Conservation (phyloP, 768 basidiomycete genomes). For the Asterophora parasitica region DNA sequence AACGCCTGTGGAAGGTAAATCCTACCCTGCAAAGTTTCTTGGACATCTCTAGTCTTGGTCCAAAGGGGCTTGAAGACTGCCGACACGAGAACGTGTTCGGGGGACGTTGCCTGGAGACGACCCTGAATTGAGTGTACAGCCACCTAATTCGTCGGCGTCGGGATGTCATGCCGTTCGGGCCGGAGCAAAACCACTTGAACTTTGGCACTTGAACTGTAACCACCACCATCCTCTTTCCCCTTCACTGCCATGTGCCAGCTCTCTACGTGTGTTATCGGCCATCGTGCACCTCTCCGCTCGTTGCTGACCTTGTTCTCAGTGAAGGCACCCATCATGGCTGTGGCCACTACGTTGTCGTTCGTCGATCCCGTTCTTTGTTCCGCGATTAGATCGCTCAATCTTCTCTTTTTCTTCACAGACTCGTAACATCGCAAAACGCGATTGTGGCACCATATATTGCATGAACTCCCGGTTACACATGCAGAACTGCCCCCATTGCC, state of each 20-base stretch:
- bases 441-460: slow-evolving; percentile 47
- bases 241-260: slow-evolving; percentile 46
- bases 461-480: slow-evolving; percentile 31
- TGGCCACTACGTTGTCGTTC: slow-evolving; percentile 71
- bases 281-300: slow-evolving; percentile 15
- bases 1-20: too few species aligned
- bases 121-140: background rate
- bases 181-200: background rate
- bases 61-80: background rate
- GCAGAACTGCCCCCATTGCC: slow-evolving; percentile 33
- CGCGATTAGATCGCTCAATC: slow-evolving; percentile 10
- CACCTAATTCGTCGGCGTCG: background rate
- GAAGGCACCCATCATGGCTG: slow-evolving; percentile 75
- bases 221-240: slow-evolving; percentile 1
- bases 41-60: background rate
- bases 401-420: slow-evolving; percentile 32
- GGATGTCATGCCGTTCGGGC: background rate
- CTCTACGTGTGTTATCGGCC: slow-evolving; percentile 39
- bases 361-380: slow-evolving; percentile 21
- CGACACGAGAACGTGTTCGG: too few species aligned
- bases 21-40: too few species aligned
- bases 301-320: slow-evolving; percentile 34
- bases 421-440: slow-evolving; percentile 43
- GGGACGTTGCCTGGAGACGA: background rate
- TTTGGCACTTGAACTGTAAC: slow-evolving; percentile 3